phyloP scores from a whole-genome alignment of 352 stramenopile species.

The Phytophthora kernoviae region DNA sequence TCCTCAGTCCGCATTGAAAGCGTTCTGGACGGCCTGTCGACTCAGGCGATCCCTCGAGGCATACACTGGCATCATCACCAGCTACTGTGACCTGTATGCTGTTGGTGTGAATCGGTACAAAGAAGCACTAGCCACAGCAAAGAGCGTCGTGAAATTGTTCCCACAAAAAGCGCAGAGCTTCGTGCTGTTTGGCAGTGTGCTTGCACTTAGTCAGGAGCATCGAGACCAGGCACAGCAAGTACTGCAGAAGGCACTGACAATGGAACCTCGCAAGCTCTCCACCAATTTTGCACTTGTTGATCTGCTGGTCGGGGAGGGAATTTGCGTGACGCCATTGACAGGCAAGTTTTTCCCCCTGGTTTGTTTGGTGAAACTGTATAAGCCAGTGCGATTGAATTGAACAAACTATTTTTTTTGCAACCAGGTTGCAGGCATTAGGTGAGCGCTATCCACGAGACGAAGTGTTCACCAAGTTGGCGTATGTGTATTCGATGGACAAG shows the following conservation, averaged over 20 bases:
- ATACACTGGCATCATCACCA: constrained; percentile 74
- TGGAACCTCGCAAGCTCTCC: constrained; percentile 65
- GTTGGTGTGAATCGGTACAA: constrained; percentile 75
- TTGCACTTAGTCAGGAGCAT: constrained; percentile 68
- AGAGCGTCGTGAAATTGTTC: constrained; percentile 72
- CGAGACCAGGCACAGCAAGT: constrained; percentile 61
- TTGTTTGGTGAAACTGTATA: too few relatives aligned
- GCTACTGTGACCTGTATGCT: constrained; percentile 71
- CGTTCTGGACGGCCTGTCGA: constrained; percentile 71
- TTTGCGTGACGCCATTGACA: constrained; percentile 57
- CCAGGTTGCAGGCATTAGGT: constrained; percentile 47
- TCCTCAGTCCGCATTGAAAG: constrained; percentile 63
- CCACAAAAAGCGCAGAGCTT: constrained; percentile 74
- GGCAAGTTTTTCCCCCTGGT: constrained; percentile 46
- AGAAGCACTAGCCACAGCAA: constrained; percentile 70
- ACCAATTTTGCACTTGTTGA: constrained; percentile 77
- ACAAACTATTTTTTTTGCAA: constrained; percentile 15
- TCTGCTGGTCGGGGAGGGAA: constrained; percentile 65
- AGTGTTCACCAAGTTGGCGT: constrained; percentile 77
- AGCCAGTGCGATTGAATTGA: too few relatives aligned
- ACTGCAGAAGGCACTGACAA: constrained; percentile 59
- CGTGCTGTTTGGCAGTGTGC: constrained; percentile 73
- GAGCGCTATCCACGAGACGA: constrained; percentile 62
- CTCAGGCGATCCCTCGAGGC: constrained; percentile 67
- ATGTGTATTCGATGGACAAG: constrained; percentile 74